Evolutionary conservation across 1,139 yeast genomes (phyloP).

Genomic region (Pichia sp.): DNA sequence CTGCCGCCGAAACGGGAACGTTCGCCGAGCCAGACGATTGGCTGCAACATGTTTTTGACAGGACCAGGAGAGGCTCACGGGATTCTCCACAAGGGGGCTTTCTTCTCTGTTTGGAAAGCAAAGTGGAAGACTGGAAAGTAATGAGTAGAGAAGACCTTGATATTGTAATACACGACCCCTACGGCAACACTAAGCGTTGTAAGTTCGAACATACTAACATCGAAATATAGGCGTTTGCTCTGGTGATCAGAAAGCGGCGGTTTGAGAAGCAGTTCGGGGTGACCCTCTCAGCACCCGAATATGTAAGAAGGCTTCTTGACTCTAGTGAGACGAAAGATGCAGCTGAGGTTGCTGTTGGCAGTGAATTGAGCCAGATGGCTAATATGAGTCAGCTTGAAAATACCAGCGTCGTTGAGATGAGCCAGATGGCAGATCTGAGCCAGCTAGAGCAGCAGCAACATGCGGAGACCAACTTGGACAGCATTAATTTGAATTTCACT

Average conservation of each 20-base stretch:
- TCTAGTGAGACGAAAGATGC: not conserved
- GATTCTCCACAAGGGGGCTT: not conserved
- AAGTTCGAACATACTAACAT: not conserved
- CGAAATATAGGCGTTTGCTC: not conserved
- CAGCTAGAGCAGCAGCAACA: not conserved
- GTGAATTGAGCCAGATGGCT: not conserved
- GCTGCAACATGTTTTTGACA: not conserved
- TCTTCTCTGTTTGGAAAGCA: not conserved
- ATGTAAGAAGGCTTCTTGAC: not conserved
- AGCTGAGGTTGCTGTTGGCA: not conserved
- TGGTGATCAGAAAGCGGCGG: not conserved
- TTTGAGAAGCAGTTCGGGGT: not conserved
- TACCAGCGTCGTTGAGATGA: too few relatives aligned
- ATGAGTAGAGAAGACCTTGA: not conserved
- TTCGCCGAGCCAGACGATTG: not conserved
- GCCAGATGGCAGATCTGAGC: conserved; percentile 4
- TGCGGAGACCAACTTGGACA: too few relatives aligned
- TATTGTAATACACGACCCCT: not conserved
- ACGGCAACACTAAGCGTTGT: too few relatives aligned
- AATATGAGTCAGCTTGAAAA: not conserved
- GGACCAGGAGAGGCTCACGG: not conserved
- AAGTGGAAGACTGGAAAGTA: not conserved
- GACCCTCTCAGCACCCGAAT: not conserved
- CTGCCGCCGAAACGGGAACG: too few relatives aligned
- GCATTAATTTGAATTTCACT: too few relatives aligned